Percentiles rank a stretch among this genome's conserved stretches.
These are phyloP conservation scores for Carex littledalei DNA, from an alignment of 176 grass and related monocot species.

Conservation along the genomic window DNA sequence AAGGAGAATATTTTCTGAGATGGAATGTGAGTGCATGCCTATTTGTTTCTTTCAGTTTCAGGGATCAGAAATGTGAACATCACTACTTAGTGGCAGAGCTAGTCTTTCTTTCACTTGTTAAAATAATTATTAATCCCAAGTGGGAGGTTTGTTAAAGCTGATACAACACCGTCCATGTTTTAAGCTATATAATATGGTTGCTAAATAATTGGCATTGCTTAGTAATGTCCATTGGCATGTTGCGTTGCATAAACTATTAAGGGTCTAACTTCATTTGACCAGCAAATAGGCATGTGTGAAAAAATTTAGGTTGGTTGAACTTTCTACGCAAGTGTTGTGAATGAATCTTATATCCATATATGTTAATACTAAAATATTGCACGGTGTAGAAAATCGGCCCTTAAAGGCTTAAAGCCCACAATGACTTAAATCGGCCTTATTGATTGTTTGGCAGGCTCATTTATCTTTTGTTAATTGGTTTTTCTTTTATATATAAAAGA, in stretches of 20 bases:
- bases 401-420: not conserved
- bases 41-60: not conserved
- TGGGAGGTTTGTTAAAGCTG: not conserved
- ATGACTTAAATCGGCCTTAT: not conserved
- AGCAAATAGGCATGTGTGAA: not conserved
- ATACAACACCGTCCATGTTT: slow-evolving; percentile 7
- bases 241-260: not conserved
- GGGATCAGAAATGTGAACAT: too few relatives aligned
- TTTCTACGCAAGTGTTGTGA: not conserved
- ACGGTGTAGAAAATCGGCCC: not conserved
- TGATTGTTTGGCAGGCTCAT: not conserved
- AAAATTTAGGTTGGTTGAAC: not conserved
- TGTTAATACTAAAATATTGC: not conserved
- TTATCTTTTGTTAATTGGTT: too few relatives aligned
- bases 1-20: not conserved
- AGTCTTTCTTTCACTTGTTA: not conserved
- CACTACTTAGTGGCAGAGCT: not conserved
- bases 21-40: not conserved
- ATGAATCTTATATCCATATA: not conserved
- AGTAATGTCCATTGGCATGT: not conserved
- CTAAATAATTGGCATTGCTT: not conserved
- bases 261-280: not conserved
- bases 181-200: not conserved
- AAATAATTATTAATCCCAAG: not conserved
- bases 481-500: not conserved